phyloP scores from a whole-genome alignment of 2,329 filamentous ascomycete genomes.

The Cyphellophora europaea region DNA sequence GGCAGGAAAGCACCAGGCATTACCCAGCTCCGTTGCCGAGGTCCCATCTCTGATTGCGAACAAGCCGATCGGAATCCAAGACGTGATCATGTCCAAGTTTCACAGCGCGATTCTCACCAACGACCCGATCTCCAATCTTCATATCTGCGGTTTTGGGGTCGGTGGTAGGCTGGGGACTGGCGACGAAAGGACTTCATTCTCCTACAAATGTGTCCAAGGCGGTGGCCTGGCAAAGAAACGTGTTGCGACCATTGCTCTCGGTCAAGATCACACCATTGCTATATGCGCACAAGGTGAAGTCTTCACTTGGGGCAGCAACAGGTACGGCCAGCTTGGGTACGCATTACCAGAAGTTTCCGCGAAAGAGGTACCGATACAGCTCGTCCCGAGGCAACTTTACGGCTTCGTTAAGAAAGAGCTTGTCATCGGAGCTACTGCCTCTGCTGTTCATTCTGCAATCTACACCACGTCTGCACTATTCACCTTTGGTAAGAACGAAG shows the following conservation, averaged over 20 bases:
- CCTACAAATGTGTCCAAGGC: conserved; percentile 71
- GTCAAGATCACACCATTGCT: conserved; percentile 84
- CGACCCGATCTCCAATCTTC: conserved; percentile 82
- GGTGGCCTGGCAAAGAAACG: conserved; percentile 64
- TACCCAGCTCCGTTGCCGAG: conserved; percentile 36
- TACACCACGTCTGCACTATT: conserved; percentile 74
- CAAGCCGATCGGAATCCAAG: conserved; percentile 64
- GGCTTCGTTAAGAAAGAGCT: conserved; percentile 80
- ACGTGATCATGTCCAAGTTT: conserved; percentile 81
- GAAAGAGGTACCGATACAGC: conserved; percentile 77
- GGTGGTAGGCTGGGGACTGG: conserved; percentile 83
- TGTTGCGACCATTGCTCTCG: conserved; percentile 69
- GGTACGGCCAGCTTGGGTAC: conserved; percentile 78
- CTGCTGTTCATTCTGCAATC: conserved; percentile 81
- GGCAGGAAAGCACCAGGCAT: conserved; percentile 10
- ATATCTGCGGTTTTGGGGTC: conserved; percentile 84
- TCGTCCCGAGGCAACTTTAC: conserved; percentile 78
- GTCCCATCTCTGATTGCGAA: conserved; percentile 66
- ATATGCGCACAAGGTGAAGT: conserved; percentile 79
- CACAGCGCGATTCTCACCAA: conserved; percentile 82
- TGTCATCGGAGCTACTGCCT: conserved; percentile 76
- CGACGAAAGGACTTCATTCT: conserved; percentile 81
- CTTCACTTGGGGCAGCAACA: conserved; percentile 91
- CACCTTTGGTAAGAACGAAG: conserved; percentile 91
- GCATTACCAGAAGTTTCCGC: conserved; percentile 50